These are phyloP conservation scores for Crotalaria pallida DNA, from an alignment of 306 rosid genomes.

Conservation along the genomic window DNA sequence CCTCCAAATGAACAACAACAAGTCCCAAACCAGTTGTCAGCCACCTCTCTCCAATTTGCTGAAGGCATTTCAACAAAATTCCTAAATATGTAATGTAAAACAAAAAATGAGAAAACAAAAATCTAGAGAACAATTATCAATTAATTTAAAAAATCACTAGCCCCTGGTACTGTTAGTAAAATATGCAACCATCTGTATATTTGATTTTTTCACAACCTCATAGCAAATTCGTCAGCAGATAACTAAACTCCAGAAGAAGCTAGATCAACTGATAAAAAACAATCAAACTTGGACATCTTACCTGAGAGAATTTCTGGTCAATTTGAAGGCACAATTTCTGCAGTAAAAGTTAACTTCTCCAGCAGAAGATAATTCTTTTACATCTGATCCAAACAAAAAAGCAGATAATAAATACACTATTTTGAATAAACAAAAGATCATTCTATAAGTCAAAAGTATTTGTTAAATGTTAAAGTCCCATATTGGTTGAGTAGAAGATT, in stretches of 20 bases:
- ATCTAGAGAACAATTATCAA: not conserved
- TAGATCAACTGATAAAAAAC: not conserved
- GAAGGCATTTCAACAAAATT: conserved; percentile 91
- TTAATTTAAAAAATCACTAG: not conserved
- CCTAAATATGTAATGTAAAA: conserved; percentile 34
- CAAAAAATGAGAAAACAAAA: conserved; percentile 5
- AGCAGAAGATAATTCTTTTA: conserved; percentile 35
- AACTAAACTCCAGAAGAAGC: not conserved
- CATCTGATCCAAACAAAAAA: conserved; percentile 44
- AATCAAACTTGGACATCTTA: conserved; percentile 6
- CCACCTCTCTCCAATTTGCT: conserved; percentile 86
- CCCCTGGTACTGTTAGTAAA: not conserved
- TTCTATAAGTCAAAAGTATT: not conserved
- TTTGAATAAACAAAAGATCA: not conserved
- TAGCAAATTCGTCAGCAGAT: not conserved
- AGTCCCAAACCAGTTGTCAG: conserved; percentile 93
- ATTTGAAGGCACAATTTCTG: conserved; percentile 53
- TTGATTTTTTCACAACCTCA: not conserved
- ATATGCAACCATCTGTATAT: not conserved
- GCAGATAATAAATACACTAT: not conserved
- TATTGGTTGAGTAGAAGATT: no score
- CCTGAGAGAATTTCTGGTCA: conserved; percentile 66
- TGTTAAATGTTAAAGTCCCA: no score
- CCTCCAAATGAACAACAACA: conserved; percentile 96
- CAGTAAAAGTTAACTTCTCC: conserved; percentile 69